These are phyloP conservation scores for Phytophthora constricta DNA, from an alignment of 352 stramenopile species.

Conservation along the genomic window DNA sequence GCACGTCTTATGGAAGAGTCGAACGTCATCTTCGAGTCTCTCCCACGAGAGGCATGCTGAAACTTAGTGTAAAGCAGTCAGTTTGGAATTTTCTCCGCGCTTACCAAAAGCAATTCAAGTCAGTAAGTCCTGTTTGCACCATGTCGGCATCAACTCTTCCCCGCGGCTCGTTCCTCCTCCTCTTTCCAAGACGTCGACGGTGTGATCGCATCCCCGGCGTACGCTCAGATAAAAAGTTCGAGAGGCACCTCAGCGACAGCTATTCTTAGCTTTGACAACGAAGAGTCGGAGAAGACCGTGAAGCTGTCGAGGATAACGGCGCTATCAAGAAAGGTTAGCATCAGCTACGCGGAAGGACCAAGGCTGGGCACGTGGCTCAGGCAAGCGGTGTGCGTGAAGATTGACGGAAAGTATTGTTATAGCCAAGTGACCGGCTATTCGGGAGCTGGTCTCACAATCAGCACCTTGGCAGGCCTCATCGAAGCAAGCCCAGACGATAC, in stretches of 20 bases:
- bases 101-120: background rate
- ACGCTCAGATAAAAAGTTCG: background rate
- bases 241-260: background rate
- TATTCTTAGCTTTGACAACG: background rate
- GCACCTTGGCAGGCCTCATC: background rate
- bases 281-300: background rate
- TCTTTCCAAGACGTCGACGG: background rate
- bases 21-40: too few relatives aligned
- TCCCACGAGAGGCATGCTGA: too few relatives aligned
- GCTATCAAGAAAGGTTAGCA: background rate
- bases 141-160: background rate
- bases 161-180: background rate
- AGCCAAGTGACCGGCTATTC: slow-evolving; percentile 3
- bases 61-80: background rate
- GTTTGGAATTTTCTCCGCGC: background rate
- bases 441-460: background rate
- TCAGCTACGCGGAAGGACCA: slow-evolving; percentile 1
- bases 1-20: background rate
- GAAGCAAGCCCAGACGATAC: background rate
- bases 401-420: background rate
- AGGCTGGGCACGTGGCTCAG: background rate
- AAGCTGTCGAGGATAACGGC: background rate
- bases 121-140: background rate
- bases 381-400: slow-evolving; percentile 2
- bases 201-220: background rate